Conservation (phyloP, 208 protist genomes). For the Lotmaria passim region DNA sequence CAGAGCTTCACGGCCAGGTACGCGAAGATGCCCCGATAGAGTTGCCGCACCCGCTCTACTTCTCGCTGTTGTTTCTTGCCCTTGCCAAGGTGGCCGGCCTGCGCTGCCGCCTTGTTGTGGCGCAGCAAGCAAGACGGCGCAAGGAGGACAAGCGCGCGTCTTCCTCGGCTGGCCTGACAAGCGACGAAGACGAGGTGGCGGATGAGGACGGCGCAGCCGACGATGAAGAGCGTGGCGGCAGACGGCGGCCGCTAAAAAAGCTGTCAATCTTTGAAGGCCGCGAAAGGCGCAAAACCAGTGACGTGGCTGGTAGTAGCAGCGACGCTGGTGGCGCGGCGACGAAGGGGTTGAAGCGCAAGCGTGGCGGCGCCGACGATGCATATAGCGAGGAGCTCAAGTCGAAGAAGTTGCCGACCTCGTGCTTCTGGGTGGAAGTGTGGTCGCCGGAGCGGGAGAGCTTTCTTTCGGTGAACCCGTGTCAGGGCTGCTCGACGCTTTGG, state of each 20-base stretch:
- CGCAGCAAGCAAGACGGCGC: conserved; percentile 27
- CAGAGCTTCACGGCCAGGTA: conserved; percentile 15
- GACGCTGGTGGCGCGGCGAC: not conserved
- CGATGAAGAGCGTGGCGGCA: not conserved
- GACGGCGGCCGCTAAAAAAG: conserved; percentile 11
- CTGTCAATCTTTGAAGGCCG: conserved; percentile 49
- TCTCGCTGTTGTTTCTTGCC: conserved; percentile 52
- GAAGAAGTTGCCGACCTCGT: conserved; percentile 70
- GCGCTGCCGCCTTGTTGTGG: conserved; percentile 54
- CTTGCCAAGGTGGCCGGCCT: conserved; percentile 56
- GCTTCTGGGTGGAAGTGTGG: conserved; percentile 92
- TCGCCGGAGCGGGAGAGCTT: conserved; percentile 73
- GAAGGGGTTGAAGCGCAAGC: conserved; percentile 14
- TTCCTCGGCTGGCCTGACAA: not conserved
- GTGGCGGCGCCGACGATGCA: not conserved
- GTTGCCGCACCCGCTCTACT: conserved; percentile 61
- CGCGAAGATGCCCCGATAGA: conserved; percentile 8
- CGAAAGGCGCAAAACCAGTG: conserved; percentile 21
- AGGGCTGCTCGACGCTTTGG: conserved; percentile 75
- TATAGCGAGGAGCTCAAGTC: conserved; percentile 37
- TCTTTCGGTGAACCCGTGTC: conserved; percentile 86
- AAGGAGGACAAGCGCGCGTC: conserved; percentile 14
- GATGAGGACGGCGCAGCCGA: conserved; percentile 12
- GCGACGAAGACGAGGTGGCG: conserved; percentile 9
- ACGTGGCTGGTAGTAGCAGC: not conserved